Base-by-base conservation (phyloP, 495 filamentous ascomycete species). In the Arthonia radiata region DNA sequence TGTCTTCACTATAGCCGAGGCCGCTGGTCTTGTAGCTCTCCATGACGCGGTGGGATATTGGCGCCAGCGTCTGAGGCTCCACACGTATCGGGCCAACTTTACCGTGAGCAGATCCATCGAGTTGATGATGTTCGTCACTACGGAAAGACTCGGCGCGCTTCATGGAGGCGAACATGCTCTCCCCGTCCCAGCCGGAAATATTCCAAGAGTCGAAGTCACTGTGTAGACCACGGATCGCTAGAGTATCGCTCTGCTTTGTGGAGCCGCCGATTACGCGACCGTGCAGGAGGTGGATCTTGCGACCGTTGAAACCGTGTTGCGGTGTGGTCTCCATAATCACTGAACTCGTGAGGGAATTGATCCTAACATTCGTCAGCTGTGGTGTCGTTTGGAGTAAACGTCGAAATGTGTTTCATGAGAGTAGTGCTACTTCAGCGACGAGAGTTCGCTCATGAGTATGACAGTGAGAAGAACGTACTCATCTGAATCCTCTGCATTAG, bases 181-280 rank as follows among this genome's bases (percentile, higher is more conserved):
- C 46, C 5, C 60, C 58, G 31, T 48, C 52, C 60, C 59, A 64
- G 8, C 54, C 60, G 0, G 54, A 50, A 25, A 62, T 24, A 1
- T 35, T 47, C 64, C 64, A 72, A 34, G 68, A 61, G 44, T 70
- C 60, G 29, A 61, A 73, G 31, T 66, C 66, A 23, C 59, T 58
- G 24, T 58, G 57, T 29, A 43, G 48, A 13, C 66, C 67, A 6
- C 63, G 63, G 19, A 69, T 53, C 39, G 60, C 67, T n/a, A 64
- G 52, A 18, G 58, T 69, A 28, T 63, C 64, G 44, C 71, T 73
- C 31, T 59, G 56, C 10, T 57, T 63, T 32, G 53, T 61, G 25
- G 49, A 59, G 3, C 65, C 65, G 14, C 67, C 61, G 10, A 73
- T 52, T 30, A 60, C 57, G 29, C 54, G 59, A 17, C 66, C 68